Evolutionary conservation across 192 early-diverging fungal genomes (phyloP), one percentile per base, ranked within the genome.

Genomic region (Entomortierella lignicola): DNA sequence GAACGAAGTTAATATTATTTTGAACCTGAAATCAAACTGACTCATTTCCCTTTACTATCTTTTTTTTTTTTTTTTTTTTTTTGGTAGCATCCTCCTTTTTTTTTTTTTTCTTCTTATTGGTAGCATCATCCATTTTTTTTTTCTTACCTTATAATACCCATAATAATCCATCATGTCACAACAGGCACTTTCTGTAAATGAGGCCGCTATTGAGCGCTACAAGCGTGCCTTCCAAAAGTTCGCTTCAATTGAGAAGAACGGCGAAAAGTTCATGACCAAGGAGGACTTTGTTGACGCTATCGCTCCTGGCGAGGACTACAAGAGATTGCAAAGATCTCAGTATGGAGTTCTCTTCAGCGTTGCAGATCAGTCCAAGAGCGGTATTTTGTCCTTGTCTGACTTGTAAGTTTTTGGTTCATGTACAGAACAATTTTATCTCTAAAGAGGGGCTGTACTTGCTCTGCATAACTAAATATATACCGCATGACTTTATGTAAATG

Each of bases 241-340:
- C 66, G 87, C 89, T 27, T 84, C 85, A 8, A 57, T 88, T 47
- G 81, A 87, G 37, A 75, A 83, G 53, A 79, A 87, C 12, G 85
- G 83, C 20, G 72, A 83, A 58, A 77, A 82, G 61, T 85, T 71
- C 64, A 90, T 91, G 89, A 85, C 62, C 58, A 72, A 72, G 65
- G 87, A 87, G 39, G 89, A 91, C 71, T 91, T 91, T 63, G 67
- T 87, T 27, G 70, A 66, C 26, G 88, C 89, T 8, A 81, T 91
- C 26, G 82, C 85, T 29, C 86, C 83, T 32, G 84, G 71, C 13
- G 87, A 86, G 68, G 86, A 89, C 58, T 88, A 86, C 75, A 72
- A 81, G 55, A 83, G 86, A 82, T 82, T 87, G 23, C 71, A 86
- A 60, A 71, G 82, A 63, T 84, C 88, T 44, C 88, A 88, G 63